Base-by-base conservation (phyloP, 345 rosid genomes). In the Pistacia vera region DNA sequence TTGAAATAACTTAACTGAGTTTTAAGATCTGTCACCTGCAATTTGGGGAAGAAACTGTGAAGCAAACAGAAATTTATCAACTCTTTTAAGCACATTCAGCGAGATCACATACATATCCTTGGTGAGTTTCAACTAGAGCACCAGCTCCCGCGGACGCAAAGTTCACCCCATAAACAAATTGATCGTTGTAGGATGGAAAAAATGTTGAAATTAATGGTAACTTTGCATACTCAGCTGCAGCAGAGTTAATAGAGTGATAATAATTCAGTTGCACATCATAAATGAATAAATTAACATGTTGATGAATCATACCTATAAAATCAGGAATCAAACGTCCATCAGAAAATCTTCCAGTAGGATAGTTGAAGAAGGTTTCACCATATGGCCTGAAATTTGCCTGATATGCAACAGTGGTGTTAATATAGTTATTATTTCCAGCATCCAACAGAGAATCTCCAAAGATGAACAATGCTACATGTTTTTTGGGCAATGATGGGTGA, bases 371-470 rank as follows among this genome's bases (percentile, higher is more conserved):
- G n/a, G 77, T 70, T 49, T 80, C 74, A 1, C 83, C 83, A 4
- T 77, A 83, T 1, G 86, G 86, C 33, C 33, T 18, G 65, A 63
- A 80, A 68, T 86, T 76, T 11, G 85, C 89, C 13, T 49, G 70
- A 11, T 17, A 20, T 1, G 1, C 56, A 11, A 11, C 17, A 7
- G 76, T 74, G 55, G 75, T 69, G 62, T 76, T 69, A 41, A 82
- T 74, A 48, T 71, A 84, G 75, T 82, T 79, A 14, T 84, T 84
- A 59, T 82, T 78, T 36, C 88, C 88, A 2, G 70, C 74, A 46
- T 86, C 86, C 20, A 76, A 81, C 0, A 77, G 0, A 0, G 90
- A 84, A 59, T 86, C 90, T n/a, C 90, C 88, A 20, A 84, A 81
- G 3, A 82, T 44, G 60, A 84, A 81, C 33, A 83, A 14, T 1